phyloP scores from a whole-genome alignment of 208 protist species.

The Leishmania braziliensis region DNA sequence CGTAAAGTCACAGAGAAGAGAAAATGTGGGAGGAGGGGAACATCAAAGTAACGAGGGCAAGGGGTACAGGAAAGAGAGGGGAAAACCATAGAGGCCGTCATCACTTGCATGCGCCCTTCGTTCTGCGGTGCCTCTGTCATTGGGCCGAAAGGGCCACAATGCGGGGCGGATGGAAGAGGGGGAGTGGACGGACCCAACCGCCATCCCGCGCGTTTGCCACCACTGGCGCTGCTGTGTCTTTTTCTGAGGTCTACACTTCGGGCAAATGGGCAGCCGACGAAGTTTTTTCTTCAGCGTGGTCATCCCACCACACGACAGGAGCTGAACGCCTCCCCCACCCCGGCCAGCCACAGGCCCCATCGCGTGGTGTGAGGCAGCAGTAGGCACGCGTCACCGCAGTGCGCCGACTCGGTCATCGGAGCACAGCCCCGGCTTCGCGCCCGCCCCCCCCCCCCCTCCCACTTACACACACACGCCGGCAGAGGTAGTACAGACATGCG shows the following conservation, averaged over 20 bases:
- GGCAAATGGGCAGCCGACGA: constrained; percentile 2
- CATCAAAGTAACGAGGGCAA: not conserved
- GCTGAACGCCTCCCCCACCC: not conserved
- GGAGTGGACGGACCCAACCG: too few relatives aligned
- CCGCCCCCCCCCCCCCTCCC: too few relatives aligned
- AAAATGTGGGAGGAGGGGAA: not conserved
- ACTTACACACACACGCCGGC: too few relatives aligned
- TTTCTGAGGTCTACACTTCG: not conserved
- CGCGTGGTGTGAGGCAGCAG: too few relatives aligned
- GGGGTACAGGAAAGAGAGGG: not conserved
- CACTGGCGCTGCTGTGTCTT: too few relatives aligned
- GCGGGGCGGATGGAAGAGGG: not conserved
- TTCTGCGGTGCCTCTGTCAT: not conserved
- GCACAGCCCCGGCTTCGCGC: too few relatives aligned
- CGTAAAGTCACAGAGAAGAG: not conserved
- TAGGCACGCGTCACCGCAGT: not conserved
- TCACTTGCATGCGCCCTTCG: not conserved
- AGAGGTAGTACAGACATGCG: not conserved
- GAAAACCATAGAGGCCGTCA: not conserved
- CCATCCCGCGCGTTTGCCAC: not conserved
- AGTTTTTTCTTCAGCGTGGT: not conserved
- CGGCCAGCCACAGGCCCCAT: too few relatives aligned
- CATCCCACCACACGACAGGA: not conserved
- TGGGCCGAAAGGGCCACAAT: not conserved
- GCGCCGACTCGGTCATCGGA: not conserved